These are phyloP conservation scores for Penicillium silybi DNA, from an alignment of 495 filamentous ascomycete genomes.

Conservation along the genomic window DNA sequence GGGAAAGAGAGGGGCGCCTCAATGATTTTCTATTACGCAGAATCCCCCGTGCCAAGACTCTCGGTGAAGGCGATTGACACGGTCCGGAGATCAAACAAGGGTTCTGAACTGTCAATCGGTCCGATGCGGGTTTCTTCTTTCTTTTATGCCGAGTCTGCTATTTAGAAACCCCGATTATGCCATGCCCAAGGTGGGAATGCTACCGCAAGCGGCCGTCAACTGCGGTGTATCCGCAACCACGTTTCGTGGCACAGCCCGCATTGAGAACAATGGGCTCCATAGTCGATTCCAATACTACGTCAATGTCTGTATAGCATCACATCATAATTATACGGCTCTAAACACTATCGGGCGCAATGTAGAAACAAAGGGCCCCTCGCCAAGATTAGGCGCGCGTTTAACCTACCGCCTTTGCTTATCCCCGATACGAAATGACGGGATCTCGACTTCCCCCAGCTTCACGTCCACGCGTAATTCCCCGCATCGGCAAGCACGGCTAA, in stretches of 20 bases:
- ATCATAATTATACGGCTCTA: not conserved
- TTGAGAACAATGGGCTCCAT: not conserved
- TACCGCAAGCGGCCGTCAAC: not conserved
- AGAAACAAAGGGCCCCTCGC: not conserved
- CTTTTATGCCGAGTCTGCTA: not conserved
- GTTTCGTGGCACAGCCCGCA: not conserved
- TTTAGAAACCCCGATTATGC: not conserved
- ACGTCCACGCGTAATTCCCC: not conserved
- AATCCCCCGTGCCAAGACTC: conserved; percentile 25
- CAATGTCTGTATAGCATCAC: not conserved
- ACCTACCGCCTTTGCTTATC: conserved; percentile 15
- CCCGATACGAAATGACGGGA: not conserved
- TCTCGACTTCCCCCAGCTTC: conserved; percentile 7
- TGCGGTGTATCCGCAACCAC: not conserved
- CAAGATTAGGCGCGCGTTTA: conserved; percentile 14
- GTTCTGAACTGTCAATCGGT: not conserved
- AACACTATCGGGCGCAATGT: not conserved
- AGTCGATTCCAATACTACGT: not conserved
- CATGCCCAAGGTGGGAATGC: not conserved
- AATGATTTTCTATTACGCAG: conserved; percentile 19
- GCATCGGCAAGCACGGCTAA: not conserved
- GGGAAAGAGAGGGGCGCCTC: conserved; percentile 11
- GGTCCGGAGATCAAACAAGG: not conserved
- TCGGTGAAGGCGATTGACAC: conserved; percentile 13
- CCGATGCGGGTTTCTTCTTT: not conserved